A percentile compares a stretch with the other conserved stretches of the same genome.
Evolutionary conservation across 495 filamentous ascomycete species (phyloP).

Genomic region (Xylaria bambusicola): DNA sequence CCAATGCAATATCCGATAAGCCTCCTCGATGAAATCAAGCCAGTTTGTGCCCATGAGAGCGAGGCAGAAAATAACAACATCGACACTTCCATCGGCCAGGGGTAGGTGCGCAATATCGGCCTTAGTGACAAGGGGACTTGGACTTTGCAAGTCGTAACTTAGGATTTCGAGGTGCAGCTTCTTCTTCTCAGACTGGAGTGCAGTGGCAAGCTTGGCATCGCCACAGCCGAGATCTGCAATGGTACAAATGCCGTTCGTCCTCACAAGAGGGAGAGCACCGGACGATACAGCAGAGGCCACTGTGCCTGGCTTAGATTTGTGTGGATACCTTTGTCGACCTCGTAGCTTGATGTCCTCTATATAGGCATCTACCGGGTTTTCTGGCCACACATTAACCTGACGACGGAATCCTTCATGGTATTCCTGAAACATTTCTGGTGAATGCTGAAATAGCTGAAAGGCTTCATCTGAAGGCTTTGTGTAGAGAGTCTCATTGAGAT

Average conservation of each 20-base stretch:
- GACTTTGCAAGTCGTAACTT: slow-evolving; percentile 59
- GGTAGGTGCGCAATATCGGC: slow-evolving; percentile 88
- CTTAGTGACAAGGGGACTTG: slow-evolving; percentile 70
- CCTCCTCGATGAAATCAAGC: slow-evolving; percentile 92
- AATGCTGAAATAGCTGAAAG: slow-evolving; percentile 72
- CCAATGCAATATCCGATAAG: slow-evolving; percentile 85
- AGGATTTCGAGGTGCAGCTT: slow-evolving; percentile 44
- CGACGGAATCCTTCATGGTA: slow-evolving; percentile 94
- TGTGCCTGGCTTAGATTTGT: slow-evolving; percentile 26
- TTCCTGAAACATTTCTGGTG: slow-evolving; percentile 87
- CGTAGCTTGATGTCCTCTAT: slow-evolving; percentile 66
- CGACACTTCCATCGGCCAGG: slow-evolving; percentile 66
- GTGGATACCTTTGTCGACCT: slow-evolving; percentile 38
- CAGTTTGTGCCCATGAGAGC: slow-evolving; percentile 99
- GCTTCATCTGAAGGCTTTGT: slow-evolving; percentile 82
- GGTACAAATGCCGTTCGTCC: slow-evolving; percentile 63
- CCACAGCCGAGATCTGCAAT: slow-evolving; percentile 71
- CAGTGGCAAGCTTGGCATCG: slow-evolving; percentile 68
- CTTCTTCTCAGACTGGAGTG: slow-evolving; percentile 59
- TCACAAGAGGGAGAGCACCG: slow-evolving; percentile 34
- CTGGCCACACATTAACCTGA: slow-evolving; percentile 92
- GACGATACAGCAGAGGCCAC: slow-evolving; percentile 28
- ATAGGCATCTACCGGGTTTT: slow-evolving; percentile 89
- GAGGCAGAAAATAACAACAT: slow-evolving; percentile 90
- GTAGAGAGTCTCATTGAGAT: slow-evolving; percentile 95